These are phyloP conservation scores for Phytophthora hybrid DNA, from an alignment of 352 stramenopile species.

Conservation along the genomic window DNA sequence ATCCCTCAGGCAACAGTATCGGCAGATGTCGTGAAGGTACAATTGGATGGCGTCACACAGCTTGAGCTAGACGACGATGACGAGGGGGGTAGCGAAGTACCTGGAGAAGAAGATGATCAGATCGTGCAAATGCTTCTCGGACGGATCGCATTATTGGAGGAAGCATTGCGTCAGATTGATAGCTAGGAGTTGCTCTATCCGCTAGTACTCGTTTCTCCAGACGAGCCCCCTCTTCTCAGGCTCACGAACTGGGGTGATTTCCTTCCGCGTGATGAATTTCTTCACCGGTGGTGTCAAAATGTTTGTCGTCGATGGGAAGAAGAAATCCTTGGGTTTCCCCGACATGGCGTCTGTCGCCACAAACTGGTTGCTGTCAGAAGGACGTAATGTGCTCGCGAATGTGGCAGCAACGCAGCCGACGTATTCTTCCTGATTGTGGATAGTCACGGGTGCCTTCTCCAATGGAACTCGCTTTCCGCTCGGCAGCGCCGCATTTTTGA, in stretches of 20 bases:
- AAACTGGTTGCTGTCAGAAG: slow-evolving; percentile 50
- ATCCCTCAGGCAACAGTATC: too few species aligned
- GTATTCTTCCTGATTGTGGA: slow-evolving; percentile 76
- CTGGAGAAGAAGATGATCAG: slow-evolving; percentile 41
- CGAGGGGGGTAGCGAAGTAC: slow-evolving; percentile 20
- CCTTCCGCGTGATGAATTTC: slow-evolving; percentile 60
- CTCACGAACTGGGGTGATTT: slow-evolving; percentile 43
- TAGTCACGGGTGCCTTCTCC: slow-evolving; percentile 66
- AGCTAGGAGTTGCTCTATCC: slow-evolving; percentile 15
- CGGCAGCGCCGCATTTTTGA: slow-evolving; percentile 79
- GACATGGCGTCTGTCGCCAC: slow-evolving; percentile 42
- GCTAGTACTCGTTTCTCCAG: slow-evolving; percentile 55
- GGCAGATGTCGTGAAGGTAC: background rate
- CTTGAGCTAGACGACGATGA: slow-evolving; percentile 21
- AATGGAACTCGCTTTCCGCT: slow-evolving; percentile 80
- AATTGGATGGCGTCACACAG: background rate
- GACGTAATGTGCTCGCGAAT: slow-evolving; percentile 60
- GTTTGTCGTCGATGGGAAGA: slow-evolving; percentile 65
- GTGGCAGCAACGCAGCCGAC: slow-evolving; percentile 53
- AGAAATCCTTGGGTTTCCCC: slow-evolving; percentile 59
- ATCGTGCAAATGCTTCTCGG: slow-evolving; percentile 51
- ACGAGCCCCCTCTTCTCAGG: slow-evolving; percentile 60
- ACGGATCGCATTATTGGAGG: slow-evolving; percentile 57
- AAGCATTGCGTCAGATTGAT: slow-evolving; percentile 48
- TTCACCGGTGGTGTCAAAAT: slow-evolving; percentile 71